Evolutionary conservation across 192 early-diverging fungal genomes (phyloP), one percentile per base, ranked within the genome.

Genomic region (Podila clonocystis): DNA sequence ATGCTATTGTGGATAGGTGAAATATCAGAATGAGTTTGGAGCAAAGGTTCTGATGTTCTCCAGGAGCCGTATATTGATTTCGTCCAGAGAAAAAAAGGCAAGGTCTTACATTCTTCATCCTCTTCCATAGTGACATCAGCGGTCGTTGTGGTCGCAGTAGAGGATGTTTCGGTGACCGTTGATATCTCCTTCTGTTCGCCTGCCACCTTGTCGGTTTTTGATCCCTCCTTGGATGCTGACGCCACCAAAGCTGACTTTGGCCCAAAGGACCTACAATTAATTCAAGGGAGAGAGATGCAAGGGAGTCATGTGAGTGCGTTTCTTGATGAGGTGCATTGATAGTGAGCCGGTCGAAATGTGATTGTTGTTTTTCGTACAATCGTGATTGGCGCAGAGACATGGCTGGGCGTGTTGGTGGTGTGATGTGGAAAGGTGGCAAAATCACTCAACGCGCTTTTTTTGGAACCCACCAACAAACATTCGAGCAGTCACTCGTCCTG

Each of bases 351-450:
- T 26, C 28, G 31, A 22, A 20, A 15, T n/a, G 28, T 65, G 57
- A 1, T 36, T 9, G 41, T 34, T 29, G 9, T 2, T 8, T 19
- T 19, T 41, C 58, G 9, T 80, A 80, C 76, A 80, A 60, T 61
- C 65, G 59, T 34, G 70, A 68, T 57, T 80, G 76, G 58, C 70
- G 76, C 34, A 80, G 66, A 1, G 76, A 72, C 76, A 80, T 80
- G 38, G 60, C 3, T 71, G 5, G 12, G 17, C 2, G 50, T 55
- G 30, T 30, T 20, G 29, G 26, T 24, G 36, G 34, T 24, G 33
- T 9, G 41, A 57, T 12, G 58, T 68, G 55, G 41, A 50, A 61
- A 26, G 41, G 36, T n/a, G n/a, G 19, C 22, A 64, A 34, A 64
- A 45, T 45, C 41, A 45, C 41, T 45, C 15, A 12, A 45, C 41